phyloP scores from a whole-genome alignment of 495 filamentous ascomycete genomes.

The Stereocaulon alpinum region DNA sequence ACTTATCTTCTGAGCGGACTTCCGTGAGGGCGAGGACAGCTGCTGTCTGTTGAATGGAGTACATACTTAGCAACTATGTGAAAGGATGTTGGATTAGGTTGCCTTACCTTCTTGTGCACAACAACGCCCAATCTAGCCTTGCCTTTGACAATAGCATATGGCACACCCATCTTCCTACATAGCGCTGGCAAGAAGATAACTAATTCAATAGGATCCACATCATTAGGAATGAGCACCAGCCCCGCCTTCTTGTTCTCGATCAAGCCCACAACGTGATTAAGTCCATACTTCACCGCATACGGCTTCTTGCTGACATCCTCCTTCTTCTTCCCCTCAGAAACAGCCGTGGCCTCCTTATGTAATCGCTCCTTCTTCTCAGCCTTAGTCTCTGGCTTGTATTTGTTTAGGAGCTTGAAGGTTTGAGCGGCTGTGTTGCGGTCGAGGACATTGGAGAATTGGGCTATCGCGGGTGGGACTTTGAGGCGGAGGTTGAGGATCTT shows the following conservation, averaged over 20 bases:
- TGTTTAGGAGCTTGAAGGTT: constrained; percentile 96
- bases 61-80: not conserved
- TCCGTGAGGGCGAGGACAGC: constrained; percentile 94
- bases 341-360: constrained; percentile 91
- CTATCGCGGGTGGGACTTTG: constrained; percentile 95
- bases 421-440: constrained; percentile 98
- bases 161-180: constrained; percentile 99
- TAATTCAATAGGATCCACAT: constrained; percentile 99
- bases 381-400: constrained; percentile 99
- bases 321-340: constrained; percentile 99
- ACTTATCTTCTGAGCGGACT: constrained; percentile 94
- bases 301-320: constrained; percentile 99
- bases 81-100: no score
- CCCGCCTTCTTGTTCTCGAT: constrained; percentile 99
- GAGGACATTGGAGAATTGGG: constrained; percentile 94
- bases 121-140: constrained; percentile 98
- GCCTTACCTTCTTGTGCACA: constrained; percentile 92
- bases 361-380: constrained; percentile 99
- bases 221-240: constrained; percentile 95
- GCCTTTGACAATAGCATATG: constrained; percentile 98
- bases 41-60: constrained; percentile 54
- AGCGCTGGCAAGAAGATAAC: constrained; percentile 98
- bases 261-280: constrained; percentile 99
- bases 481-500: constrained; percentile 98
- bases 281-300: constrained; percentile 97